Evolutionary conservation across 768 basidiomycete species (phyloP), one percentile per base, ranked within the genome.

Genomic region (Mycena rebaudengoi): DNA sequence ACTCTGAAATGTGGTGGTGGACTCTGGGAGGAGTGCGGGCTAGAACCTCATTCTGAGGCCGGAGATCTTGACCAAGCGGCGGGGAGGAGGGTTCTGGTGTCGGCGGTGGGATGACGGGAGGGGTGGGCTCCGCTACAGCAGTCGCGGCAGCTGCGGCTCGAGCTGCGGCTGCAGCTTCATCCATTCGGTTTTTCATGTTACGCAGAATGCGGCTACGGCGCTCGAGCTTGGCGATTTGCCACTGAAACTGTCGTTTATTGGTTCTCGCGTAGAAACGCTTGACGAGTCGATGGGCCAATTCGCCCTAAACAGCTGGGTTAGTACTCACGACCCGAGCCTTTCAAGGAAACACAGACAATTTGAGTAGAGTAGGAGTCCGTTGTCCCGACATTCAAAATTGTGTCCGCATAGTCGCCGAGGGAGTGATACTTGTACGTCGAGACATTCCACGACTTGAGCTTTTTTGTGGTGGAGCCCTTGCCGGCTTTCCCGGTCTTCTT

Each of bases 201-300:
- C 33, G 40, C n/a, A 55, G 14, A n/a, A 52, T 3, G 13, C 60
- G 60, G 5, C 26, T 35, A 35, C 33, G 30, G 32, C 50, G 28
- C 28, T 49, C 37, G 7, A 16, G 29, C 12, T 8, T 63, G 0
- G 70, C 70, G 20, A 79, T 77, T 4, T 72, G 70, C 0, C 13
- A 14, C 0, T 37, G 59, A 21, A 57, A 57, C 1, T 68, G 41
- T 18, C 62, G 71, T 50, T 76, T 76, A 62, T 74, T 75, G 1
- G 71, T 74, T 0, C 62, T 33, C 0, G 58, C n/a, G n/a, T n/a
- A n/a, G n/a, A n/a, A n/a, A n/a, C n/a, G n/a, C n/a, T n/a, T n/a
- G n/a, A n/a, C n/a, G 0, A 41, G 53, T 0, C 60, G 60, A 44
- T 81, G 80, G 49, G 78, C 69, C 0, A 71, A 67, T 50, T 81